Evolutionary conservation across 1,284 basidiomycete genomes (phyloP), one percentile per base, ranked within the genome.

Genomic region (Trametes hirsuta): DNA sequence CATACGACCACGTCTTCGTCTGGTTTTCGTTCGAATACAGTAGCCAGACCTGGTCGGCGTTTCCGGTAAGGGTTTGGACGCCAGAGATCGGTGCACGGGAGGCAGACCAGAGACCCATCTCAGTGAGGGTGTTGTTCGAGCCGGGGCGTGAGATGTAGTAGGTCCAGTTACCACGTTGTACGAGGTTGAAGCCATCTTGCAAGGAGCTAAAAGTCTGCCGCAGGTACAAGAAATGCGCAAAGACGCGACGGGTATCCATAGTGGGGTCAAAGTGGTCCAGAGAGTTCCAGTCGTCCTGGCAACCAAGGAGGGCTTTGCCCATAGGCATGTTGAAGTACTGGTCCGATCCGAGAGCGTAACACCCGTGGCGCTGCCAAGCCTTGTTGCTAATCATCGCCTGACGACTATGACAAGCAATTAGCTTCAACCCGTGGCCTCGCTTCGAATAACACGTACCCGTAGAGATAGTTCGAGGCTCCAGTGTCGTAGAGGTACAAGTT

Each of bases 221-320:
- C 30, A 95, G 79, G 68, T 85, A 81, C 62, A 88, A 76, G 76
- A 93, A 88, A 58, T 91, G 91, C 35, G 84, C 74, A 67, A 93
- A 86, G 59, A 93, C 73, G 53, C 93, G 87, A 41, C 90, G 85
- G 40, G 83, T 82, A 67, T 90, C 86, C 3, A 87, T 78, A 0
- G 94, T 95, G 35, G 94, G 93, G 74, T 97, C 94, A 72, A 96
- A 95, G 74, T 96, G 94, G 71, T 97, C 94, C 24, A 95, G 84
- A 3, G 90, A 85, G 72, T 95, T 95, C 91, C 90, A 93, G 67
- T 90, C 86, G 71, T 96, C 93, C 58, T 88, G 69, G 71, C 94
- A 97, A 53, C 93, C 94, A 24, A 92, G 78, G 37, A 93, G 73
- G 6, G 90, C 78, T 67, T 86, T 87, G 61, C 91, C 88, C 63